These are phyloP conservation scores for Pseudomonodictys pantanalensis DNA, from an alignment of 495 filamentous ascomycete genomes.

Conservation along the genomic window DNA sequence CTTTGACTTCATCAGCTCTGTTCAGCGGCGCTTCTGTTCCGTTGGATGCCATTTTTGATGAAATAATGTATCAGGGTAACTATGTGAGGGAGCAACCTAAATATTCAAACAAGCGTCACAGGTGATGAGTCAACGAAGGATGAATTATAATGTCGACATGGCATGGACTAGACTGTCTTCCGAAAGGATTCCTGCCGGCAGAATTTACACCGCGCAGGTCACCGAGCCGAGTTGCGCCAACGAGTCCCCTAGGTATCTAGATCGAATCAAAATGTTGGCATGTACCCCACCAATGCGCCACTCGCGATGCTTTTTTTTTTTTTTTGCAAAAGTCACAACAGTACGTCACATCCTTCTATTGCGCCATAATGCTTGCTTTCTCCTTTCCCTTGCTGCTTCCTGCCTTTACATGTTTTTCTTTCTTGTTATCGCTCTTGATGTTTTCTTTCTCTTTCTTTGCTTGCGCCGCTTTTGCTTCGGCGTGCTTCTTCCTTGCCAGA, in stretches of 20 bases:
- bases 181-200: too few relatives aligned
- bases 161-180: too few relatives aligned
- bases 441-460: constrained; percentile 32
- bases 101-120: too few relatives aligned
- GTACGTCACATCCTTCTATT: background rate
- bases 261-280: too few relatives aligned
- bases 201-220: too few relatives aligned
- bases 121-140: too few relatives aligned
- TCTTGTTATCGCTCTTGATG: constrained; percentile 6
- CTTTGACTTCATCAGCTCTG: constrained; percentile 53
- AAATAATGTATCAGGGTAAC: background rate
- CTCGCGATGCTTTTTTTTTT: too few relatives aligned
- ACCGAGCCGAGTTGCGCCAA: too few relatives aligned
- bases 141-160: too few relatives aligned
- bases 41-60: constrained; percentile 6
- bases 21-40: constrained; percentile 37
- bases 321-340: too few relatives aligned
- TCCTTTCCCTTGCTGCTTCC: constrained; percentile 14
- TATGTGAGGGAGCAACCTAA: too few relatives aligned
- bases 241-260: constrained; percentile 5
- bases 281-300: background rate
- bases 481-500: constrained; percentile 41
- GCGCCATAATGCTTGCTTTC: constrained; percentile 9
- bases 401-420: background rate
- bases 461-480: constrained; percentile 36